These are phyloP conservation scores for Dactylellina leptospora DNA, from an alignment of 2,329 filamentous ascomycete species.

Conservation along the genomic window DNA sequence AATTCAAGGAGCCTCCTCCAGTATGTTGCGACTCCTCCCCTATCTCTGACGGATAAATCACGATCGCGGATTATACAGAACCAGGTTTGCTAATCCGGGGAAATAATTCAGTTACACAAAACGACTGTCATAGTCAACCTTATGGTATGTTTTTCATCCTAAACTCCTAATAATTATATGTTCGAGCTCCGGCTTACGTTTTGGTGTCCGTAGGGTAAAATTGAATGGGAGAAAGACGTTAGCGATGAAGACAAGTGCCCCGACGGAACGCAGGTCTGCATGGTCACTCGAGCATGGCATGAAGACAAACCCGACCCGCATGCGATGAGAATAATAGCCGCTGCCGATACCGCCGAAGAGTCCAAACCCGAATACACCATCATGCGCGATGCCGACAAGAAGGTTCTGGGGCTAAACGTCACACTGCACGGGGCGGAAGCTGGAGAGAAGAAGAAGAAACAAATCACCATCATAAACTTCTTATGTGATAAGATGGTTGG, in stretches of 20 bases:
- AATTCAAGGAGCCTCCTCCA: constrained; percentile 3
- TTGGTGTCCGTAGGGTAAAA: constrained; percentile 59
- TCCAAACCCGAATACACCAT: constrained; percentile 34
- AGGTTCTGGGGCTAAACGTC: constrained; percentile 65
- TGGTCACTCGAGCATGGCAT: constrained; percentile 66
- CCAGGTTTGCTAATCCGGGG: neutral
- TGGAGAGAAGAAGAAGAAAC: constrained; percentile 66
- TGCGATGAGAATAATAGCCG: constrained; percentile 6
- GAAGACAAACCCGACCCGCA: constrained; percentile 20
- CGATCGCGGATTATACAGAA: neutral
- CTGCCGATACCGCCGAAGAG: constrained; percentile 21
- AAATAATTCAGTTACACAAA: neutral
- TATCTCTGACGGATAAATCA: constrained; percentile 17
- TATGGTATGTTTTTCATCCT: neutral
- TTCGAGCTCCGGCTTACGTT: neutral
- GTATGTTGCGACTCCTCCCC: constrained; percentile 29
- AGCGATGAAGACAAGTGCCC: constrained; percentile 71
- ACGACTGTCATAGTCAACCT: neutral
- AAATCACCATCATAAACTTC: constrained; percentile 85
- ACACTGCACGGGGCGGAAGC: constrained; percentile 67
- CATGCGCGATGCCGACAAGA: constrained; percentile 69
- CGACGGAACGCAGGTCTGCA: constrained; percentile 80
- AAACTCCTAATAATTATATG: neutral
- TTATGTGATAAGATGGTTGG: constrained; percentile 81
- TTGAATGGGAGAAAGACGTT: constrained; percentile 70